These are phyloP conservation scores for Candolleomyces efflorescens DNA, from an alignment of 768 basidiomycete species.

Conservation along the genomic window DNA sequence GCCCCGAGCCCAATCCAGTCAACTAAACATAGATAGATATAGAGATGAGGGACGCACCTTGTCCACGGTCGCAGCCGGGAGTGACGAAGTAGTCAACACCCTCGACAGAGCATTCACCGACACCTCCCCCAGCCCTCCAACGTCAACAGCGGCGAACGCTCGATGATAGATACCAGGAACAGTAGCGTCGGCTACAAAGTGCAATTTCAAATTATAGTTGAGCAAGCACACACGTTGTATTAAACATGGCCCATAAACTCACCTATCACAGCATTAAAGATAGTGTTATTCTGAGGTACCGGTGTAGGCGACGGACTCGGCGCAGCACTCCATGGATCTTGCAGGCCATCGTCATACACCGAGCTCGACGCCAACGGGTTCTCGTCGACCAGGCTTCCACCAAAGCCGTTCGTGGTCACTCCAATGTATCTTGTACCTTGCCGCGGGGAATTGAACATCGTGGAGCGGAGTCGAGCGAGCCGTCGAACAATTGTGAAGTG, in stretches of 20 bases:
- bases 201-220: too few species aligned
- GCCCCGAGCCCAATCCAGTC: neutral
- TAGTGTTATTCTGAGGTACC: conserved; percentile 41
- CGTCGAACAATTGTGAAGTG: neutral
- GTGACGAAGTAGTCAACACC: conserved; percentile 68
- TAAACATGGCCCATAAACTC: conserved; percentile 9
- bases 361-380: conserved; percentile 65
- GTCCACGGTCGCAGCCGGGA: conserved; percentile 82
- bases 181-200: conserved; percentile 71
- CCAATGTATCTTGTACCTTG: conserved; percentile 64
- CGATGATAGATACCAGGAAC: conserved; percentile 75
- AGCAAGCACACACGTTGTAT: too few species aligned
- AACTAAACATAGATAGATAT: neutral
- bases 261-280: conserved; percentile 63
- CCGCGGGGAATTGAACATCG: conserved; percentile 85
- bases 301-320: conserved; percentile 71
- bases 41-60: conserved; percentile 41
- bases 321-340: conserved; percentile 76
- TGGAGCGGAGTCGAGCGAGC: conserved; percentile 5
- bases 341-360: conserved; percentile 67
- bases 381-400: conserved; percentile 71
- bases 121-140: conserved; percentile 65
- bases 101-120: conserved; percentile 83
- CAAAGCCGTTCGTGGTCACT: conserved; percentile 54
- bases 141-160: conserved; percentile 71